Conservation (phyloP, 805 yeast species). For the Ogataea henricii region DNA sequence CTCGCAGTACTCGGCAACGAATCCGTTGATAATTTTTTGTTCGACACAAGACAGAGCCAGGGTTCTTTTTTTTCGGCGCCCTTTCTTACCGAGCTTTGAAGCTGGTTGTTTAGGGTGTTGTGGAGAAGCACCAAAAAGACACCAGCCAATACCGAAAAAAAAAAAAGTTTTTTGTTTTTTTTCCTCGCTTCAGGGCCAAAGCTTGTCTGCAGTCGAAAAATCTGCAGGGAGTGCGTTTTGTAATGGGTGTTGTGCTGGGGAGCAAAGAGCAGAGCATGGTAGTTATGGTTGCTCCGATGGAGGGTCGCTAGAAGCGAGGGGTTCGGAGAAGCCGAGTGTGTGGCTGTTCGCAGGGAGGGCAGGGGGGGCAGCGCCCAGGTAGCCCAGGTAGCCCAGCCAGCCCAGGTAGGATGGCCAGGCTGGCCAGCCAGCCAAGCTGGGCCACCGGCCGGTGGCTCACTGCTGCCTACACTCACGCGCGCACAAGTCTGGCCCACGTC, state of each 20-base stretch:
- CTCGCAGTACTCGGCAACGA: slow-evolving; percentile 1
- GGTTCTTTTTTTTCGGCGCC: background rate
- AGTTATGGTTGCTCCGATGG: background rate
- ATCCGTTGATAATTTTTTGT: background rate
- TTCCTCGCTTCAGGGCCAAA: slow-evolving; percentile 3
- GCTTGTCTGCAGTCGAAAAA: background rate
- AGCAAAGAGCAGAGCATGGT: background rate
- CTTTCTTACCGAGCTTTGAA: too few relatives aligned
- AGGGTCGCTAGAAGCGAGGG: too few relatives aligned
- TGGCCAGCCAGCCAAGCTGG: too few relatives aligned
- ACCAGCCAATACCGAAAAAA: too few relatives aligned
- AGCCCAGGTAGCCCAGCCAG: too few relatives aligned
- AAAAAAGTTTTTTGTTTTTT: background rate
- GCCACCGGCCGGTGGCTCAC: too few relatives aligned
- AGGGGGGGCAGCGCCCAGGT: too few relatives aligned
- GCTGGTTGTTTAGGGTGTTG: too few relatives aligned
- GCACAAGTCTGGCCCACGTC: background rate
- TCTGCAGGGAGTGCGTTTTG: background rate
- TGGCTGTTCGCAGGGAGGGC: background rate
- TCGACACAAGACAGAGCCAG: background rate
- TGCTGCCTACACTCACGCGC: background rate
- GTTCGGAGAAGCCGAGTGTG: too few relatives aligned
- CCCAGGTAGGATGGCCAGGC: too few relatives aligned
- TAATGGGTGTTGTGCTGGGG: background rate
- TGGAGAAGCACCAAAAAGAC: too few relatives aligned